Evolutionary conservation across 495 filamentous ascomycete species (phyloP).

Genomic region (Wilcoxina mikolae): DNA sequence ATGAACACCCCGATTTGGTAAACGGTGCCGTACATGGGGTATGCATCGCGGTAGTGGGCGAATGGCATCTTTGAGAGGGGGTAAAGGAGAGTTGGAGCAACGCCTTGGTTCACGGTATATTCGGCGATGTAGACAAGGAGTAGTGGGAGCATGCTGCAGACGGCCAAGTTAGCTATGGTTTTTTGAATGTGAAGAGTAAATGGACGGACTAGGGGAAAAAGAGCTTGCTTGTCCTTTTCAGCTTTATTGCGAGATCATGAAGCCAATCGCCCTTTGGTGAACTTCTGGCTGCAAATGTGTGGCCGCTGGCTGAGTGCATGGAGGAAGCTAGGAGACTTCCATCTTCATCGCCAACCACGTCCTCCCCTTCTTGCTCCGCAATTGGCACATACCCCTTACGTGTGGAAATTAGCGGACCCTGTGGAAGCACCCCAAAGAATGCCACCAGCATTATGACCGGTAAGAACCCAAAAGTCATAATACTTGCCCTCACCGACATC

Average conservation of each 20-base stretch:
- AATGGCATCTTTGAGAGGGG: conserved; percentile 64
- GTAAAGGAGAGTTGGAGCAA: conserved; percentile 79
- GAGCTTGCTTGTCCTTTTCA: conserved; percentile 36
- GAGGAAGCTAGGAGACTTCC: conserved; percentile 1
- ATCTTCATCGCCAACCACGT: background rate
- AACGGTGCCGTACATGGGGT: conserved; percentile 79
- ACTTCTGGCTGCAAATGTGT: background rate
- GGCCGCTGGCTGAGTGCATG: background rate
- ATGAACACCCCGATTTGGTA: conserved; percentile 46
- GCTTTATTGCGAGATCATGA: conserved; percentile 1
- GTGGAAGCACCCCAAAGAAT: conserved; percentile 70
- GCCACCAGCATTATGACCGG: conserved; percentile 68
- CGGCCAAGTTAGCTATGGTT: background rate
- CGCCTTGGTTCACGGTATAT: conserved; percentile 92
- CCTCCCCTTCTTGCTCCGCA: conserved; percentile 32
- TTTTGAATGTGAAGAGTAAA: background rate
- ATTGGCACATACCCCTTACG: conserved; percentile 27
- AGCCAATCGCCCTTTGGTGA: background rate
- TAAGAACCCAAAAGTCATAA: conserved; percentile 62
- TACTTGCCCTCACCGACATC: conserved; percentile 50
- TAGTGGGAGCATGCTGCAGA: conserved; percentile 45
- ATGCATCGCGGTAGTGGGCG: conserved; percentile 66
- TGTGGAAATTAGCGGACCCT: conserved; percentile 37
- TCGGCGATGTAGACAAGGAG: conserved; percentile 87
- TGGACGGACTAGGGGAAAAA: conserved; percentile 51